phyloP scores from a whole-genome alignment of 2,329 filamentous ascomycete genomes.

The Cladosporium sp. region DNA sequence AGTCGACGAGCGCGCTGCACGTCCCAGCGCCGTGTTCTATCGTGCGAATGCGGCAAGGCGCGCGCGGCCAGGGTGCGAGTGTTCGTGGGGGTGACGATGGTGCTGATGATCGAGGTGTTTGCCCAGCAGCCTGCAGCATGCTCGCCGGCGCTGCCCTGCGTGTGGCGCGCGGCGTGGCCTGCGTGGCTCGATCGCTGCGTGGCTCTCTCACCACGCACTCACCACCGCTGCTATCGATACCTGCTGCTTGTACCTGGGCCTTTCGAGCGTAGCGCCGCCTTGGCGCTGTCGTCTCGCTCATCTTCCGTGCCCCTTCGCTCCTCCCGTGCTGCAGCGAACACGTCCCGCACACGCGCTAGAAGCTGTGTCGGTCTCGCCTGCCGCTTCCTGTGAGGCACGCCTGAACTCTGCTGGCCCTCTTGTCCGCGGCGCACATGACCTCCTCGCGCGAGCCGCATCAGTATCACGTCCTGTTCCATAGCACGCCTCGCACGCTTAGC shows the following conservation, averaged over 20 bases:
- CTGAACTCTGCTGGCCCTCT: neutral
- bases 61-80: neutral
- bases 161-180: neutral
- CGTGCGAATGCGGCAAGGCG: neutral
- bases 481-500: neutral
- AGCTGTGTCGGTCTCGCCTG: neutral
- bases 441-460: neutral
- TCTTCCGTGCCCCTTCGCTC: neutral
- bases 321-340: constrained; percentile 9
- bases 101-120: no score
- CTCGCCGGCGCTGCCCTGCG: neutral
- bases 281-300: neutral
- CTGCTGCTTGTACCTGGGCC: neutral
- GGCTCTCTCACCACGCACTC: neutral
- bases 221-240: neutral
- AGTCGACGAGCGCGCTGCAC: neutral
- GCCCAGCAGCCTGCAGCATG: no score
- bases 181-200: no score
- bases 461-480: neutral
- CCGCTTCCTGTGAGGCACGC: neutral
- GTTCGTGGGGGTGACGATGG: no score
- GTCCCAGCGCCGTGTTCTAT: neutral
- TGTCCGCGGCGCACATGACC: neutral
- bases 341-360: constrained; percentile 1
- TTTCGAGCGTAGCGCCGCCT: constrained; percentile 1